Percentiles rank a stretch among this genome's conserved stretches.
Evolutionary conservation across 305 asterid species (phyloP).

Genomic region (Rubia peregrina): DNA sequence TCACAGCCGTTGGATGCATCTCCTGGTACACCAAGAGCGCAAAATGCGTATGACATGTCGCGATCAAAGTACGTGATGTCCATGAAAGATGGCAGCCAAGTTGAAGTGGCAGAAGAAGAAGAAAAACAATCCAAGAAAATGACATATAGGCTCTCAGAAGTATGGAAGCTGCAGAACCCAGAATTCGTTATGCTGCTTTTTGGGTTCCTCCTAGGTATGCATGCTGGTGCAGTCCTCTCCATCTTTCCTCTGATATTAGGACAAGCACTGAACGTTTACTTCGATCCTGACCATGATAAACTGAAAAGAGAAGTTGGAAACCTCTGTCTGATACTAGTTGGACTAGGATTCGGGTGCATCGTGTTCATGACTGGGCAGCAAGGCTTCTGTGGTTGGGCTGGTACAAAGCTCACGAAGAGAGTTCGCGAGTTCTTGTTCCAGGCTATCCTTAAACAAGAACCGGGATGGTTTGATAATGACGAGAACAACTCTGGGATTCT

Average conservation of each 20-base stretch:
- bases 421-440: slow-evolving; percentile 47
- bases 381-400: slow-evolving; percentile 83
- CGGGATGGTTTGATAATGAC: slow-evolving; percentile 72
- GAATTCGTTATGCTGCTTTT: slow-evolving; percentile 36
- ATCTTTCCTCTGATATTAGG: slow-evolving; percentile 69
- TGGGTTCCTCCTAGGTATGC: slow-evolving; percentile 49
- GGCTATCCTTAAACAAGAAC: slow-evolving; percentile 64
- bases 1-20: slow-evolving; percentile 17
- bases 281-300: slow-evolving; percentile 19
- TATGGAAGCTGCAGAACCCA: slow-evolving; percentile 63
- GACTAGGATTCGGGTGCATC: slow-evolving; percentile 68
- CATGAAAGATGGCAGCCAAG: slow-evolving; percentile 21
- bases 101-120: slow-evolving; percentile 22
- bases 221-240: slow-evolving; percentile 75
- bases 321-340: slow-evolving; percentile 56
- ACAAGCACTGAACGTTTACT: slow-evolving; percentile 63
- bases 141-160: slow-evolving; percentile 43
- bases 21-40: slow-evolving; percentile 20
- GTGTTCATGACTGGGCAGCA: slow-evolving; percentile 71
- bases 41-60: slow-evolving; percentile 30
- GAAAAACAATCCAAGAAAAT: slow-evolving; percentile 21
- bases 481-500: slow-evolving; percentile 67
- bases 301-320: slow-evolving; percentile 51
- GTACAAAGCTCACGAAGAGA: slow-evolving; percentile 59
- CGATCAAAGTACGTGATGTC: slow-evolving; percentile 31